Base-by-base conservation (phyloP, 352 stramenopile species). In the Thalassiosira livingstoniorum region DNA sequence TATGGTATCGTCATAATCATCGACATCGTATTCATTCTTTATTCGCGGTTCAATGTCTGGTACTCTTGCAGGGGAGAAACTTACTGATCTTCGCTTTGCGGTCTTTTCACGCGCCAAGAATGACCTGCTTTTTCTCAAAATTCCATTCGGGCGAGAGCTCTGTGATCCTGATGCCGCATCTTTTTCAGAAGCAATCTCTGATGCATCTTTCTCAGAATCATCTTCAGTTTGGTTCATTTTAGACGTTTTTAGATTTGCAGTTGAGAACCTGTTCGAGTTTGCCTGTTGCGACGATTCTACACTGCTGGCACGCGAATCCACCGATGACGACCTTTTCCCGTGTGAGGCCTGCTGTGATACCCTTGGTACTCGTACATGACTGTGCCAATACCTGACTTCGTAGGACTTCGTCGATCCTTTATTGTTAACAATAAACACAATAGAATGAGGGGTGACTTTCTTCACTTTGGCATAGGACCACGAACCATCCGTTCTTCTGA, bases 381-480 rank as follows among this genome's bases (percentile, higher is more conserved):
- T 61, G 23, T 54, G n/a, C 78, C 78, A 85, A 71, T 85, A 80
- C 60, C 80, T 85, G 0, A 32, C n/a, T 57, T 67, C 65, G 57
- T 80, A 80, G n/a, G 71, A 57, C 47, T 85, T 85, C 0, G 71
- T 69, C 25, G 63, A 60, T 37, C 70, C 78, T 11, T 75, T 72
- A 32, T 23, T 21, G 35, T 80, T 79, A 39, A 80, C 71, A 43
- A 80, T 60, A 27, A 85, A 85, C 1, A 67, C 34, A 39, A 79
- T 75, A 4, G 31, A 68, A 32, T 77, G 70, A n/a, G 54, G 34
- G 4, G 47, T 35, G 15, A 75, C 39, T 35, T 74, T 69, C 37
- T 80, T 80, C 7, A 85, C 64, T 37, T 45, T 79, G 62, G 62
- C 51, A 34, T 74, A 85, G 7, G 67, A 78, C 78, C 78, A 85